A percentile compares a stretch with the other conserved stretches of the same genome.
phyloP scores from a whole-genome alignment of 2,329 filamentous ascomycete genomes.

The Cladosporium sp. region DNA sequence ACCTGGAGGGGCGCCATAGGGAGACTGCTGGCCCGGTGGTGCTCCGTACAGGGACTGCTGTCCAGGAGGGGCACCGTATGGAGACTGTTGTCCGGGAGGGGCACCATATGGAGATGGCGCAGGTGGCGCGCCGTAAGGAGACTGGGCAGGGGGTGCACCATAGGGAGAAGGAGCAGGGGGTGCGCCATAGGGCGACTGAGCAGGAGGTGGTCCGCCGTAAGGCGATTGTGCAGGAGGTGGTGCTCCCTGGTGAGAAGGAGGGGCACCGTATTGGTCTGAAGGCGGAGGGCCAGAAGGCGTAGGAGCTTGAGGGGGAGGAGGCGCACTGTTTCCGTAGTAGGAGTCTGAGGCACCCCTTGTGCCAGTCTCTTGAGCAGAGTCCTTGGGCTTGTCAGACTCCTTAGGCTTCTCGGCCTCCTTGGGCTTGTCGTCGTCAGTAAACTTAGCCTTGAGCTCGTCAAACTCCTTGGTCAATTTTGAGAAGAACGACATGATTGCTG shows the following conservation, averaged over 20 bases:
- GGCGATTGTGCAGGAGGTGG: constrained; percentile 27
- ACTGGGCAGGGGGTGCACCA: constrained; percentile 3
- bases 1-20: constrained; percentile 11
- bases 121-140: constrained; percentile 14
- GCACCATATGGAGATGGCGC: constrained; percentile 15
- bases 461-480: constrained; percentile 51
- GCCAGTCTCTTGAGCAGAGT: constrained; percentile 31
- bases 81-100: constrained; percentile 4
- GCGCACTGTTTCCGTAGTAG: constrained; percentile 18
- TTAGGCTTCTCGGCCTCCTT: constrained; percentile 35
- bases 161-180: constrained; percentile 9
- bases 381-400: constrained; percentile 37
- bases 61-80: constrained; percentile 24
- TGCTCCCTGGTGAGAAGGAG: constrained; percentile 13
- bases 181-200: constrained; percentile 8
- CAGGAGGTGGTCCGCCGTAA: constrained; percentile 15
- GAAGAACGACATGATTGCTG: constrained; percentile 46
- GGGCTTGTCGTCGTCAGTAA: constrained; percentile 34
- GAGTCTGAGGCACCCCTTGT: constrained; percentile 21
- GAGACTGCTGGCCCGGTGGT: constrained; percentile 18
- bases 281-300: constrained; percentile 17
- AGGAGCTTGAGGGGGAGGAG: constrained; percentile 9
- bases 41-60: constrained; percentile 23
- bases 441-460: constrained; percentile 42
- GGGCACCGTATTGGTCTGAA: background rate